phyloP scores from a whole-genome alignment of 1,284 basidiomycete genomes.

The Cutaneotrichosporon spelunceum region DNA sequence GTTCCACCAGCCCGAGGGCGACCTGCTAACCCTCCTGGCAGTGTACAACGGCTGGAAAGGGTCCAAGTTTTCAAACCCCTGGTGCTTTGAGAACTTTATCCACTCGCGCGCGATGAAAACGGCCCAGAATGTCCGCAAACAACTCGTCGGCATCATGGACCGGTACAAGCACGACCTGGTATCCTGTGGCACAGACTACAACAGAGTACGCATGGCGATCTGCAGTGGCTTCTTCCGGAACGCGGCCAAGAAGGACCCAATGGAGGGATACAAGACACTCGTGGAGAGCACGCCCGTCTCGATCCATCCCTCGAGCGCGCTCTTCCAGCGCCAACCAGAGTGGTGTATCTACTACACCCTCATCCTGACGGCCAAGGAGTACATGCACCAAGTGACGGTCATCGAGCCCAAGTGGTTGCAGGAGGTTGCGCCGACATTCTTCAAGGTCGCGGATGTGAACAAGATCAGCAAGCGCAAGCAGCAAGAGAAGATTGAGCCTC shows the following conservation, averaged over 20 bases:
- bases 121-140: conserved; percentile 97
- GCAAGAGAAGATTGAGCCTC: conserved; percentile 93
- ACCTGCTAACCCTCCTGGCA: conserved; percentile 88
- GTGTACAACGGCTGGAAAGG: conserved; percentile 99
- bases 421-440: conserved; percentile 92
- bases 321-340: conserved; percentile 89
- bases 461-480: conserved; percentile 96
- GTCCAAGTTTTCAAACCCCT: conserved; percentile 90
- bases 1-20: conserved; percentile 77
- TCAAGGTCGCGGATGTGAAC: conserved; percentile 91
- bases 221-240: conserved; percentile 96
- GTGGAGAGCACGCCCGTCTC: conserved; percentile 97
- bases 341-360: conserved; percentile 75
- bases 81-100: conserved; percentile 97
- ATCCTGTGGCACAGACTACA: conserved; percentile 78
- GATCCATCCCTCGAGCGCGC: conserved; percentile 92
- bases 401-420: conserved; percentile 99
- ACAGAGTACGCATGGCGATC: conserved; percentile 88
- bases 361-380: conserved; percentile 74
- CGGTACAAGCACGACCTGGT: conserved; percentile 92
- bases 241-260: conserved; percentile 77
- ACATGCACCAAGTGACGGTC: conserved; percentile 90
- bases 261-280: conserved; percentile 88
- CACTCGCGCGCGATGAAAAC: conserved; percentile 94
- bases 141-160: conserved; percentile 98